phyloP scores from a whole-genome alignment of 1,139 yeast species.

The Sugiyamaella japonica region DNA sequence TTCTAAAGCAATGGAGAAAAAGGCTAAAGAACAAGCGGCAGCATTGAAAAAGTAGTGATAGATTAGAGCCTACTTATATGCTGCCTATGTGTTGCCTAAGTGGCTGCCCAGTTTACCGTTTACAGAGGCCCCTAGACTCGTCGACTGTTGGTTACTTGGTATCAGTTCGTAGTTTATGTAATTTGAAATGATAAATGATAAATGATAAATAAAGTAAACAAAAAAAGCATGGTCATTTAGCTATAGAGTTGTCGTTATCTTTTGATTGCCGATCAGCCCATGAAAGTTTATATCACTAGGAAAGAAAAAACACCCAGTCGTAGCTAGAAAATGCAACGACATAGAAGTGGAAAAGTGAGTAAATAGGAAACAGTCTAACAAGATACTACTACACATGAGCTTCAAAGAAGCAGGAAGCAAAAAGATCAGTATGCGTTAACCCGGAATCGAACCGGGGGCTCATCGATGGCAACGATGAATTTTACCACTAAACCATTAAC shows the following conservation, averaged over 20 bases:
- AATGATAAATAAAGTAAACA: not conserved
- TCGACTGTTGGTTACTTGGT: too few species aligned
- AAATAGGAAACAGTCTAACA: too few species aligned
- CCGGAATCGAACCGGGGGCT: not conserved
- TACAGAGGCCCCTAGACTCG: too few species aligned
- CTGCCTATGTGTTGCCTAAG: not conserved
- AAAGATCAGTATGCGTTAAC: not conserved
- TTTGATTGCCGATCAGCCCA: too few species aligned
- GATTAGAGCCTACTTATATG: not conserved
- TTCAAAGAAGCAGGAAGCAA: not conserved
- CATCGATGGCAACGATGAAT: not conserved
- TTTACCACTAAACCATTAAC: conserved; percentile 10
- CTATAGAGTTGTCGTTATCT: too few species aligned
- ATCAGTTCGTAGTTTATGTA: too few species aligned
- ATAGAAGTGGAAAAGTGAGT: too few species aligned
- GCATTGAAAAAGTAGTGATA: not conserved
- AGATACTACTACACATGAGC: too few species aligned
- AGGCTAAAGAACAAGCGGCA: not conserved
- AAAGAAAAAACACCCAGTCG: not conserved
- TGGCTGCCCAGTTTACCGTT: too few species aligned
- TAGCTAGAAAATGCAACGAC: too few species aligned
- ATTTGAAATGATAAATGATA: too few species aligned
- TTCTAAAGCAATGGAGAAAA: not conserved
- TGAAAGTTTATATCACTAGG: not conserved
- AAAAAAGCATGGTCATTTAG: too few species aligned